phyloP scores from a whole-genome alignment of 768 basidiomycete species.

The Tylopilus sp. region DNA sequence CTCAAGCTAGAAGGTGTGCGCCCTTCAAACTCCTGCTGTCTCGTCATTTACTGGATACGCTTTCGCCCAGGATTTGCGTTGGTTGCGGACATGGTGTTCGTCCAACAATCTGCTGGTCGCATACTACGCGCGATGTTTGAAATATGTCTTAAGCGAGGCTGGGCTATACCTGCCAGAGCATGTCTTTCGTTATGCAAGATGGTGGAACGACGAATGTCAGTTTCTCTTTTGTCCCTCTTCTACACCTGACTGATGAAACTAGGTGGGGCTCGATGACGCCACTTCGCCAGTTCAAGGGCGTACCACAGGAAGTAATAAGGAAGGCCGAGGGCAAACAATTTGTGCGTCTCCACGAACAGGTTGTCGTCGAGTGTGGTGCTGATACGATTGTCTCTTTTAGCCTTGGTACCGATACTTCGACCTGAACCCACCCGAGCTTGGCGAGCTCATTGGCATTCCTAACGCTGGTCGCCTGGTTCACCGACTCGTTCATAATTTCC shows the following conservation, averaged over 20 bases:
- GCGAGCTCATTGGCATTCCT: conserved; percentile 90
- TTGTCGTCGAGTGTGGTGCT: neutral
- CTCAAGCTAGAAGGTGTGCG: conserved; percentile 4
- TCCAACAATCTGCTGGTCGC: conserved; percentile 93
- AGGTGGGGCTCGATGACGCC: conserved; percentile 99
- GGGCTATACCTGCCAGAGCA: conserved; percentile 90
- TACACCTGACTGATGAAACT: neutral
- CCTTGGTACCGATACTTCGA: conserved; percentile 99
- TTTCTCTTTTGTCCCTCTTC: neutral
- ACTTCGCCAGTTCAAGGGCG: conserved; percentile 90
- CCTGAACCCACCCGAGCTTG: conserved; percentile 85
- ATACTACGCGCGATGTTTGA: conserved; percentile 4
- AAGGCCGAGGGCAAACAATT: conserved; percentile 98
- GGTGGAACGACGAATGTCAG: conserved; percentile 83
- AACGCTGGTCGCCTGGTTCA: conserved; percentile 93
- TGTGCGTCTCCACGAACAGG: conserved; percentile 42
- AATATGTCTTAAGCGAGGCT: conserved; percentile 65
- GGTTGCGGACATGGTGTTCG: conserved; percentile 76
- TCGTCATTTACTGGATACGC: neutral
- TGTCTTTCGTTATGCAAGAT: conserved; percentile 95
- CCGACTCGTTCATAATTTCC: conserved; percentile 92
- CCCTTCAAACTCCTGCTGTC: neutral
- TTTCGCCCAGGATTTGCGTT: neutral
- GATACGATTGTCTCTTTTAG: conserved; percentile 32
- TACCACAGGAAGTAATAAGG: conserved; percentile 78